These are phyloP conservation scores for Diplodia seriata DNA, from an alignment of 2,329 filamentous ascomycete genomes.

Conservation along the genomic window DNA sequence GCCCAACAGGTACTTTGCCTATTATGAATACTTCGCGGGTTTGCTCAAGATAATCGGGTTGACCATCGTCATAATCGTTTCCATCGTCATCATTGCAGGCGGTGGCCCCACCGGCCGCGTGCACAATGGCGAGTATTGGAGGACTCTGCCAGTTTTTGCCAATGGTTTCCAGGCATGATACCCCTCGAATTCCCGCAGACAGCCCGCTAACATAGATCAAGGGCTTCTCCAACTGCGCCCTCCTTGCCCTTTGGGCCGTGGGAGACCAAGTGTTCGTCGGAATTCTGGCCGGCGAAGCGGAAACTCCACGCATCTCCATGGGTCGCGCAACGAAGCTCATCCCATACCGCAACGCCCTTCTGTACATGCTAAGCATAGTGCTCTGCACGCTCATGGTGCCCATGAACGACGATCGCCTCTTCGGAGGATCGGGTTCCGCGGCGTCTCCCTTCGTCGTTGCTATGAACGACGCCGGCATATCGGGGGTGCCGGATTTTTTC, in stretches of 20 bases:
- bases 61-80: conserved; percentile 41
- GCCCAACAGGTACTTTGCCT: conserved; percentile 44
- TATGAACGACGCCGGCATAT: conserved; percentile 40
- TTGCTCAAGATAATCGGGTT: conserved; percentile 46
- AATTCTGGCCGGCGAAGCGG: conserved; percentile 50
- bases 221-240: conserved; percentile 10
- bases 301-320: conserved; percentile 47
- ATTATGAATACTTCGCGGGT: conserved; percentile 36
- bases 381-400: conserved; percentile 38
- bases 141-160: conserved; percentile 44
- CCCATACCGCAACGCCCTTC: conserved; percentile 48
- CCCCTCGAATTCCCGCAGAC: neutral
- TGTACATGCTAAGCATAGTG: conserved; percentile 44
- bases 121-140: conserved; percentile 46
- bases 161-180: conserved; percentile 42
- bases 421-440: conserved; percentile 40
- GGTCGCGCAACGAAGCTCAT: conserved; percentile 52
- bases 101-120: conserved; percentile 45
- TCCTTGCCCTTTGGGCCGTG: conserved; percentile 31
- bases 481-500: conserved; percentile 41
- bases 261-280: conserved; percentile 49
- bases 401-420: conserved; percentile 1
- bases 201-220: neutral
- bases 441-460: conserved; percentile 47
- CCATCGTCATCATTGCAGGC: conserved; percentile 37